A percentile compares a stretch with the other conserved stretches of the same genome.
These are phyloP conservation scores for Cadophora malorum DNA, from an alignment of 2,329 filamentous ascomycete species.

Conservation along the genomic window DNA sequence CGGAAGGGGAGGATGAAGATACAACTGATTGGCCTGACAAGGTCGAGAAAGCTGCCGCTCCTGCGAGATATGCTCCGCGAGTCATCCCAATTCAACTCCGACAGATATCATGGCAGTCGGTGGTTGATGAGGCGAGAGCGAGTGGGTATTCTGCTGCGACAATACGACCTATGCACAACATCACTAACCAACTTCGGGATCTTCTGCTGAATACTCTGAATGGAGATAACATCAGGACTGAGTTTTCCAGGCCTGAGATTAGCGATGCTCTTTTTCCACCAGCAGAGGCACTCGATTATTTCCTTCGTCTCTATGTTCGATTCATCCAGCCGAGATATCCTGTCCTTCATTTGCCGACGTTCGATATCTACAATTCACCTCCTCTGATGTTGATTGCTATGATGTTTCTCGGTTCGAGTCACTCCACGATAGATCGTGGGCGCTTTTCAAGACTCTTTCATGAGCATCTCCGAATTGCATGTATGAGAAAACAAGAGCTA, in stretches of 20 bases:
- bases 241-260: slow-evolving; percentile 37
- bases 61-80: slow-evolving; percentile 27
- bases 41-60: slow-evolving; percentile 27
- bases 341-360: slow-evolving; percentile 41
- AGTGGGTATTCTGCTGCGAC: slow-evolving; percentile 29
- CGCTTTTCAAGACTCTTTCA: slow-evolving; percentile 41
- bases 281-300: slow-evolving; percentile 40
- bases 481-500: slow-evolving; percentile 35
- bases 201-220: slow-evolving; percentile 35
- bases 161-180: slow-evolving; percentile 35
- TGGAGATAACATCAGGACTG: slow-evolving; percentile 30
- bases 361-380: slow-evolving; percentile 38
- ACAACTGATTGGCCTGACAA: slow-evolving; percentile 42
- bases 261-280: slow-evolving; percentile 39
- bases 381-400: slow-evolving; percentile 40
- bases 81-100: slow-evolving; percentile 34
- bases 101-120: slow-evolving; percentile 40
- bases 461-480: slow-evolving; percentile 38
- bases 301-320: slow-evolving; percentile 40
- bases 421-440: slow-evolving; percentile 39
- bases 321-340: slow-evolving; percentile 42
- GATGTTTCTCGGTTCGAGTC: slow-evolving; percentile 44
- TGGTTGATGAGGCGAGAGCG: slow-evolving; percentile 38
- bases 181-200: slow-evolving; percentile 34
- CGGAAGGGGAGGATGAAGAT: slow-evolving; percentile 41